Percentiles rank a stretch among this genome's conserved stretches.
Evolutionary conservation across 1,284 basidiomycete species (phyloP).

Genomic region (Thelephora terrestris): DNA sequence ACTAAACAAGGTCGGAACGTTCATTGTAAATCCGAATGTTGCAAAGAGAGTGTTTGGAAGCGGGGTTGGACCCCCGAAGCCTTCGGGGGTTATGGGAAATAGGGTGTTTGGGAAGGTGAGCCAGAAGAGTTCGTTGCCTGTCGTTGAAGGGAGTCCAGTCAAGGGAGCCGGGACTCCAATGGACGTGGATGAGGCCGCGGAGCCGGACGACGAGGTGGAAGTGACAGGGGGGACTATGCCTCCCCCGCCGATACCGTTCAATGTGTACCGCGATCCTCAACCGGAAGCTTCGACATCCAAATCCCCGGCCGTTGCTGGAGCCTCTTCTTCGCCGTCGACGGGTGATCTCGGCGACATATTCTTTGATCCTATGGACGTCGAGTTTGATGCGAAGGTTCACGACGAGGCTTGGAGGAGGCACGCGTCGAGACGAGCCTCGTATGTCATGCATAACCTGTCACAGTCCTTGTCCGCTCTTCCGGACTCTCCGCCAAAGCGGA

Average conservation of each 20-base stretch:
- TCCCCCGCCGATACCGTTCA: not conserved
- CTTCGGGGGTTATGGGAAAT: slow-evolving; percentile 8
- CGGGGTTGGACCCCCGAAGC: slow-evolving; percentile 12
- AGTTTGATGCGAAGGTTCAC: not conserved
- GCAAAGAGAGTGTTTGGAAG: slow-evolving; percentile 5
- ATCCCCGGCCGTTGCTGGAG: not conserved
- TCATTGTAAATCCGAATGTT: slow-evolving; percentile 1
- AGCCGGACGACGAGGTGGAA: not conserved
- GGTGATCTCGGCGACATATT: too few relatives aligned
- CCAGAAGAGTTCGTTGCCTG: slow-evolving; percentile 50
- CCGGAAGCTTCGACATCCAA: not conserved
- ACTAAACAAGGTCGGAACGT: slow-evolving; percentile 9
- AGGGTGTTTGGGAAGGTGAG: slow-evolving; percentile 41
- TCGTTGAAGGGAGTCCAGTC: slow-evolving; percentile 25
- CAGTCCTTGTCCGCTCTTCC: slow-evolving; percentile 9
- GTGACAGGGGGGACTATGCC: not conserved
- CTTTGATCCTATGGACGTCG: not conserved
- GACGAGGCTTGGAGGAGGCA: not conserved
- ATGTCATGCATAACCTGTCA: slow-evolving; percentile 2
- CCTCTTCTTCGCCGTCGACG: too few relatives aligned
- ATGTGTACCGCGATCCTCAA: not conserved
- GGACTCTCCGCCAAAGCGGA: slow-evolving; percentile 5
- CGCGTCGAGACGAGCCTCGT: slow-evolving; percentile 3
- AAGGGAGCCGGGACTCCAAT: slow-evolving; percentile 16
- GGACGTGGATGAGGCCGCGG: not conserved